phyloP scores from a whole-genome alignment of 345 rosid species.

The Passiflora organensis region DNA sequence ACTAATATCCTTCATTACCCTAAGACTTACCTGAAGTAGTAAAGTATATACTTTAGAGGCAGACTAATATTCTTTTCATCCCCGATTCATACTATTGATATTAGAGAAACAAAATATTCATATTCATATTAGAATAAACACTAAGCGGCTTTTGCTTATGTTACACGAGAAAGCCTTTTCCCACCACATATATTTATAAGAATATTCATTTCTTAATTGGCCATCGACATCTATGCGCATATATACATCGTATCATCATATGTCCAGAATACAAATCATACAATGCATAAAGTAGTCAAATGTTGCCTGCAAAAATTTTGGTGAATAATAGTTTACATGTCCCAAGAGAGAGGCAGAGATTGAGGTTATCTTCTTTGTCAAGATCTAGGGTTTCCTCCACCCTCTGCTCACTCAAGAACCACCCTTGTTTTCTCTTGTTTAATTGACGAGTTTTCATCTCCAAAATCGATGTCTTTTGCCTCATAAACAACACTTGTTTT shows the following conservation, averaged over 20 bases:
- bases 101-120: too few species aligned
- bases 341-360: slow-evolving; percentile 25
- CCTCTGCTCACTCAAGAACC: slow-evolving; percentile 15
- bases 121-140: too few species aligned
- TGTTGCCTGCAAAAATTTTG: slow-evolving; percentile 15
- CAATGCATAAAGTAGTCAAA: not conserved
- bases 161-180: too few species aligned
- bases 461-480: slow-evolving; percentile 19
- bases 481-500: slow-evolving; percentile 14
- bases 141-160: too few species aligned
- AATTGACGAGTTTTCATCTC: slow-evolving; percentile 6
- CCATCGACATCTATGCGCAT: too few species aligned
- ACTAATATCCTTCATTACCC: too few species aligned
- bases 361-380: slow-evolving; percentile 26
- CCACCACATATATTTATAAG: too few species aligned
- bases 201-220: too few species aligned
- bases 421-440: slow-evolving; percentile 6
- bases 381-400: slow-evolving; percentile 44
- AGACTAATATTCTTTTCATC: too few species aligned
- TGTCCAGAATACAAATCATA: not conserved
- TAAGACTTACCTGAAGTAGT: too few species aligned
- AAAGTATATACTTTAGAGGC: too few species aligned
- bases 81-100: too few species aligned
- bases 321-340: slow-evolving; percentile 36
- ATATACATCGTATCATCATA: not conserved